Base-by-base conservation (phyloP, 2,329 filamentous ascomycete species). In the Phialocephala sp. region DNA sequence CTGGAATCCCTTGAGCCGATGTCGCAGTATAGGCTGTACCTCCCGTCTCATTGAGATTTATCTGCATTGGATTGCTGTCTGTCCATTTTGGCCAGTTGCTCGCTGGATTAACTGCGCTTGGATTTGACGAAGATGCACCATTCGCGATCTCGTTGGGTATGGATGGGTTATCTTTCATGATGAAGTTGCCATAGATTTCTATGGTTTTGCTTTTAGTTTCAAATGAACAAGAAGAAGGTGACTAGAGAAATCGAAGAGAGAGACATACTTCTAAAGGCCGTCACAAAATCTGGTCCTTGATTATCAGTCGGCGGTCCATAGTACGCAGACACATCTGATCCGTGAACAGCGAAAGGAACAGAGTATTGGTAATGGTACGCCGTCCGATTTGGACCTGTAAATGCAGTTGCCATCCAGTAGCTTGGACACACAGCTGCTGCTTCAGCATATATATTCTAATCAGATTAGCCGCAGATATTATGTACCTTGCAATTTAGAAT, bases 391-490 rank as follows among this genome's bases (percentile, higher is more conserved):
- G 67, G 41, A 0, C 74, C 75, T 0, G 74, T 72, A 65, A 78
- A 85, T 0, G 82, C 81, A 43, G 78, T 76, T 2, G 80, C 78
- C 43, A 85, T 74, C 82, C 82, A 85, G 74, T 85, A 85, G 1
- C 79, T 78, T 0, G 83, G 81, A 68, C 84, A 86, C n/a, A 83
- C 78, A 62, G 85, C 85, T 0, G 82, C 84, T 2, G 80, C 79
- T 74, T 86, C 84, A 52, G 79, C 81, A 67, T 82, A 84, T 59
- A 85, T 79, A 68, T 83, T 81, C 58, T 60, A 24, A 18, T 32
- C 8, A 50, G 2, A 35, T 32, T 35, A 32, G 18, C 9, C 36
- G 6, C 24, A n/a, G 4, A 36, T 24, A 57, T 20, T 39, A 18
- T 12, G 8, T n/a, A n/a, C 11, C 1, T 24, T 5, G n/a, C 6